Evolutionary conservation across 306 rosid species (phyloP), one percentile per base, ranked within the genome.

Genomic region (Rosa lucieae): DNA sequence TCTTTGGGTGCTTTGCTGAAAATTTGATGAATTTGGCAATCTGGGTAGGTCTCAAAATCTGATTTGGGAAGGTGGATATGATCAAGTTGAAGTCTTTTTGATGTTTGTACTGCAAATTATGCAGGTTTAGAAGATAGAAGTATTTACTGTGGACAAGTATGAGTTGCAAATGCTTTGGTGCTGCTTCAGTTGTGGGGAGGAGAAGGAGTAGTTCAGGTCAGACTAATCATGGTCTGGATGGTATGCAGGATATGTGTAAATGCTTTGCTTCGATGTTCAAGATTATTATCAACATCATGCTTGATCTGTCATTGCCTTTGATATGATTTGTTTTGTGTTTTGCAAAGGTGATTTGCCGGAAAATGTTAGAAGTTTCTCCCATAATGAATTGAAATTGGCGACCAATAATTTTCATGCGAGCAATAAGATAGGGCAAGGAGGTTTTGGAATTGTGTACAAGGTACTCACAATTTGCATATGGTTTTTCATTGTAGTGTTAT

Each of bases 371-470:
- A 53, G 77, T 63, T 89, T 93, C 88, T 87, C 97, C 74, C 88
- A 88, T 79, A 74, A 82, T 65, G 98, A 91, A 78, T 53, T 96
- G 81, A 90, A 85, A 83, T 70, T 67, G 46, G 99, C 99, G 37
- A 91, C 99, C 4, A 87, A 86, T 84, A 80, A 89, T 82, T 96
- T 91, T 80, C 85, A 91, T 82, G 49, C 78, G 23, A 87, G 86
- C 66, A 88, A 88, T 74, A 93, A 87, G 91, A 80, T 96, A 52
- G 99, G 99, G 81, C 85, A 89, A 20, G 99, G 99, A 70, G 98
- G 99, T 48, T 96, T 93, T 83, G 99, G 99, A 75, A 87, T 89
- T 21, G 99, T 96, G 82, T 93, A 88, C 80, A 82, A 89, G 99
- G 99, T 96, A 91, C 73, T 75, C 46, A 46, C 51, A 47, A 18